These are phyloP conservation scores for Pezicula carpinea DNA, from an alignment of 2,329 filamentous ascomycete genomes.

Conservation along the genomic window DNA sequence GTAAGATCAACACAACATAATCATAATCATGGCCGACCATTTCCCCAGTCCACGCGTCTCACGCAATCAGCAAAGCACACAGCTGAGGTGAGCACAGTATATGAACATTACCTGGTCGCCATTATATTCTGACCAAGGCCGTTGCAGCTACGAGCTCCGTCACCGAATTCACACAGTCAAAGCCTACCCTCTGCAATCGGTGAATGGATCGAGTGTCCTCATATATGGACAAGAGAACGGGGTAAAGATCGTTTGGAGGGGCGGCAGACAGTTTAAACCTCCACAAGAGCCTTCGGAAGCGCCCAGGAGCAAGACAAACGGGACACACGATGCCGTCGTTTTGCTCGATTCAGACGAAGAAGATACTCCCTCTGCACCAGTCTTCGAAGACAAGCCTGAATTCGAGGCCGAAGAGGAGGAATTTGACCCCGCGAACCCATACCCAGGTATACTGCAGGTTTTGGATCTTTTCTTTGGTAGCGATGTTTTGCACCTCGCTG, in stretches of 20 bases:
- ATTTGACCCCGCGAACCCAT: conserved; percentile 31
- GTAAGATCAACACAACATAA: not conserved
- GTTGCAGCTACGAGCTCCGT: conserved; percentile 50
- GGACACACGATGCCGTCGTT: conserved; percentile 52
- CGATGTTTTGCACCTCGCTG: conserved; percentile 50
- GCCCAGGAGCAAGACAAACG: conserved; percentile 45
- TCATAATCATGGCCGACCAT: not conserved
- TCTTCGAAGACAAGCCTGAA: conserved; percentile 49
- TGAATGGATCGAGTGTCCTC: conserved; percentile 59
- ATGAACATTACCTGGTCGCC: no score
- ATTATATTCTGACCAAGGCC: not conserved
- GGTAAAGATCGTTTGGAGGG: conserved; percentile 57
- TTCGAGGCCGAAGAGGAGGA: conserved; percentile 50
- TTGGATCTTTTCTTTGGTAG: conserved; percentile 57
- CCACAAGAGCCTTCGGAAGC: conserved; percentile 29
- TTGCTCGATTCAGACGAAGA: conserved; percentile 62
- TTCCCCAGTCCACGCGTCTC: conserved; percentile 20
- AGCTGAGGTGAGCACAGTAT: conserved; percentile 21
- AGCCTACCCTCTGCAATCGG: conserved; percentile 55
- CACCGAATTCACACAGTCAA: conserved; percentile 56
- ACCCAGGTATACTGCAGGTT: conserved; percentile 53
- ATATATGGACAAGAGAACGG: conserved; percentile 62
- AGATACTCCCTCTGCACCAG: conserved; percentile 29
- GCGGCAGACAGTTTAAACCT: conserved; percentile 54
- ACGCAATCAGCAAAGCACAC: conserved; percentile 21